Evolutionary conservation across 768 basidiomycete species (phyloP), one percentile per base, ranked within the genome.

Genomic region (Coprinopsis strossmayeri): DNA sequence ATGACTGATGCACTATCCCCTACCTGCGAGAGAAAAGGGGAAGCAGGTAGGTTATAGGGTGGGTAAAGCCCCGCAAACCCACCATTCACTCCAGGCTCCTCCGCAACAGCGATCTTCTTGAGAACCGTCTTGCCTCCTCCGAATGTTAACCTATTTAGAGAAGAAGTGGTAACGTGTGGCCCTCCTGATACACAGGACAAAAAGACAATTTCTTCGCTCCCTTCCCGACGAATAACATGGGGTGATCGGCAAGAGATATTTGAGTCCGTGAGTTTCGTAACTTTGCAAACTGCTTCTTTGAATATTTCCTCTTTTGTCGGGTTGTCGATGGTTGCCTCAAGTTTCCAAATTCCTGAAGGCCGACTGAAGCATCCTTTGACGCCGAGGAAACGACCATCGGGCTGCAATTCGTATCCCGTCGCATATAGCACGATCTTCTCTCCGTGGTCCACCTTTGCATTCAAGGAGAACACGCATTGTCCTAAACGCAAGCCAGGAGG

Each of bases 61-160:
- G 77, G 69, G 53, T 79, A 87, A 1, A 88, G 62, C 0, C 86
- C 85, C 0, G 84, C 85, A 60, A 86, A 87, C 0, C 64, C 69
- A 28, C 59, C 58, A 2, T 53, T 30, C 2, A 56, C 54, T 0
- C 73, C 67, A 23, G 40, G 40, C 24, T 73, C 69, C 38, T 66
- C 61, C 2, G 78, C 69, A 1, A 64, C 55, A 7, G 71, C 71
- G 1, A 81, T 61, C 51, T 9, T 43, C 45, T 1, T 28, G 37
- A 3, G 48, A 23, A 24, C 54, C 42, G 10, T 50, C 32, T 55
- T 48, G 79, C 62, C 71, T n/a, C n/a, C n/a, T n/a, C n/a, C n/a
- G n/a, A n/a, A n/a, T n/a, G n/a, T n/a, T n/a, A n/a, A 61, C 0
- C 66, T 51, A 53, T 81, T 73, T 0, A 88, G 61, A 1, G 71